Evolutionary conservation across 768 basidiomycete genomes (phyloP).

Genomic region (Pilatotrama ljubarskyi): DNA sequence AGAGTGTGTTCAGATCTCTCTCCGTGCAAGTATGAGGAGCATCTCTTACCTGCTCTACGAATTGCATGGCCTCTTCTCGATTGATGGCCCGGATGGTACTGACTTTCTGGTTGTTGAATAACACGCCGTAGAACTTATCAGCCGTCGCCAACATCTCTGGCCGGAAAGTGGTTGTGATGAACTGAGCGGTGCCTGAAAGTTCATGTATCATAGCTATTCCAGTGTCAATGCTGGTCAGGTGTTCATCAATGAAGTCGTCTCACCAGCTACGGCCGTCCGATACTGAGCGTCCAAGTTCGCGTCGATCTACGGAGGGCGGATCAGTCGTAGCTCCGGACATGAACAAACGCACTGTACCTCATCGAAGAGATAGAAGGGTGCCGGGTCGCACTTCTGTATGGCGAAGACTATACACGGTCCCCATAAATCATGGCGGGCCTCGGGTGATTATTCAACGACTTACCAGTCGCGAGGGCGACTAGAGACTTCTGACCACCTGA

Average conservation of each 20-base stretch:
- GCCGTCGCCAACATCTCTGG: constrained; percentile 96
- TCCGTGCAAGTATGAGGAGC: background rate
- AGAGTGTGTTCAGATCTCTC: background rate
- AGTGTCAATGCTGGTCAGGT: background rate
- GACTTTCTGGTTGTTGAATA: constrained; percentile 95
- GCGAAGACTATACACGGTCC: constrained; percentile 70
- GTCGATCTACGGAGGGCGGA: constrained; percentile 64
- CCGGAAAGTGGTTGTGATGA: constrained; percentile 98
- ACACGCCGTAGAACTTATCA: constrained; percentile 95
- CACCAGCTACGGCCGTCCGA: constrained; percentile 93
- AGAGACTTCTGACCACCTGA: constrained; percentile 98
- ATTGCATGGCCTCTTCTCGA: constrained; percentile 89
- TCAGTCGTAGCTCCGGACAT: background rate
- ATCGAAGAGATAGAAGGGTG: constrained; percentile 99
- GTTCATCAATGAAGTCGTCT: constrained; percentile 27
- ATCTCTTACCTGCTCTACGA: constrained; percentile 78
- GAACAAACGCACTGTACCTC: constrained; percentile 52
- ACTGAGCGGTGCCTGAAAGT: constrained; percentile 84
- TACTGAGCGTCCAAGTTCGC: constrained; percentile 98
- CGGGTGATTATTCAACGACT: constrained; percentile 12
- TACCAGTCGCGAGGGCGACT: constrained; percentile 92
- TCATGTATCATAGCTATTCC: constrained; percentile 87
- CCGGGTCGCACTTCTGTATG: constrained; percentile 98
- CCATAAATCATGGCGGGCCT: background rate
- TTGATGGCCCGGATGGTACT: constrained; percentile 86